Base-by-base conservation (phyloP, 2,329 filamentous ascomycete genomes). In the Fusarium odoratissimum region DNA sequence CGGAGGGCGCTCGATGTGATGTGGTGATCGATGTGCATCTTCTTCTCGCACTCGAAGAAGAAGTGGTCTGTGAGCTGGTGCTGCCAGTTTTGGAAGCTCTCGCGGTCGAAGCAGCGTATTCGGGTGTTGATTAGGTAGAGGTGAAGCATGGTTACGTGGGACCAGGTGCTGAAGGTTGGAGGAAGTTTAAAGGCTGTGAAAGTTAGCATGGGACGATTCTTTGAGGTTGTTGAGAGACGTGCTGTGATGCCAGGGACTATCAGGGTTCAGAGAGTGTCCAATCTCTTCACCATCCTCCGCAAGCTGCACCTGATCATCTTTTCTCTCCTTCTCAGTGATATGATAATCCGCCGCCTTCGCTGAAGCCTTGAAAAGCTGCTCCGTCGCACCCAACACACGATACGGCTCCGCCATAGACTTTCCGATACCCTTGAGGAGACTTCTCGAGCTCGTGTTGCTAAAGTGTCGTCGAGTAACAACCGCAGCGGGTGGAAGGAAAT, bases 141-240 rank as follows among this genome's bases (percentile, higher is more conserved):
- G 86, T 99, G 95, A 65, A 99, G 88, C 87, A 97, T 97, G 40
- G 95, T 96, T 48, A 98, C 92, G 83, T 98, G 95, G 25, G 95
- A 93, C 96, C 96, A 99, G 63, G 93, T 95, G 80, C 92, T 95
- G 83, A 99, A 99, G 1, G 95, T 98, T 2, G 95, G 93, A 37
- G 89, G 87, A 23, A 99, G 89, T 31, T 89, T 89, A 72, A 97
- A 90, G 57, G 91, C 94, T 97, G 77, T 60, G n/a, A 16, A 37
- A 33, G 17, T 70, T 33, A 73, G 69, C 31, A 35, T 8, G 28
- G n/a, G 19, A 16, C 19, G 10, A 6, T 12, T 10, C 23, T 14
- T 35, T n/a, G 23, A 37, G 30, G 23, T 41, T 35, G 3, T 9
- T 16, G 6, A 19, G 31, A 28, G 46, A 82, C 88, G 61, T 85